phyloP scores from a whole-genome alignment of 768 basidiomycete genomes.

The Sporobolomyces roseus region DNA sequence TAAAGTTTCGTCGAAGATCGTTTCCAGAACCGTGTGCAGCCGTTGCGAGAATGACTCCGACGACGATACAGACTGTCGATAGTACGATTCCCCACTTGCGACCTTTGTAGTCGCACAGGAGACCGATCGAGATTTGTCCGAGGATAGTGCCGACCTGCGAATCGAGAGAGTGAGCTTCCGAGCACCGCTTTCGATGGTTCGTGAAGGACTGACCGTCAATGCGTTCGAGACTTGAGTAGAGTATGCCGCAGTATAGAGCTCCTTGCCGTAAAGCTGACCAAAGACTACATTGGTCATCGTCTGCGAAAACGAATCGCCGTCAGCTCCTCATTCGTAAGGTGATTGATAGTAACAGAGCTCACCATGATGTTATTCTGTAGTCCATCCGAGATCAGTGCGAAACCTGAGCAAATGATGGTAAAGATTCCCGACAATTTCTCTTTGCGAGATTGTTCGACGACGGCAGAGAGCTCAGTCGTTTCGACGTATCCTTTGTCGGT shows the following conservation, averaged over 20 bases:
- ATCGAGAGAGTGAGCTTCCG: too few relatives aligned
- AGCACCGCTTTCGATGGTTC: too few relatives aligned
- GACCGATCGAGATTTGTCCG: slow-evolving; percentile 50
- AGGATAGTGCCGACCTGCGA: slow-evolving; percentile 65
- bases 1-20: slow-evolving; percentile 44
- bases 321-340: too few relatives aligned
- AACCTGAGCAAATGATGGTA: slow-evolving; percentile 63
- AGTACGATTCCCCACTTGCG: slow-evolving; percentile 68
- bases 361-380: slow-evolving; percentile 44
- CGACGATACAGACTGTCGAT: slow-evolving; percentile 65
- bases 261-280: slow-evolving; percentile 59
- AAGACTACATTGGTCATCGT: slow-evolving; percentile 68
- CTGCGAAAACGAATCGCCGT: slow-evolving; percentile 46
- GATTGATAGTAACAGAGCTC: too few relatives aligned
- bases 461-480: neutral
- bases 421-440: slow-evolving; percentile 60
- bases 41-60: slow-evolving; percentile 66
- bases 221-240: slow-evolving; percentile 70
- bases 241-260: slow-evolving; percentile 59
- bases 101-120: slow-evolving; percentile 70
- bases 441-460: neutral
- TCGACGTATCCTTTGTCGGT: neutral
- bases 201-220: too few relatives aligned
- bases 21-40: slow-evolving; percentile 63
- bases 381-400: slow-evolving; percentile 64